Conservation (phyloP, 257 asterid species). For the Nyctanthes arbortristis region DNA sequence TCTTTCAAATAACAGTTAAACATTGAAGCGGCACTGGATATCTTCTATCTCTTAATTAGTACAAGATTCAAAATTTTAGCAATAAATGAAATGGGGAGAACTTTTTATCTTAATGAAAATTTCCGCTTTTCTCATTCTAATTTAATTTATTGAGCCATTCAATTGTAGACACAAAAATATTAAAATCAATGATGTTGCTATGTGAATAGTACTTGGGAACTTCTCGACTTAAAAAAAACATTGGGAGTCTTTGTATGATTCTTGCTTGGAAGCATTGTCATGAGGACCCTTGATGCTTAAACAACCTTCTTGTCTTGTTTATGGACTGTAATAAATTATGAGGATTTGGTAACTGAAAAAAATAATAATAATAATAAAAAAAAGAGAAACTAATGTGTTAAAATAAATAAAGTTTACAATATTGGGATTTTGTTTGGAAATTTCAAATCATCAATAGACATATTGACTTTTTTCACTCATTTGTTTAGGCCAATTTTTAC, state of each 20-base stretch:
- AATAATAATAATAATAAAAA: too few relatives aligned
- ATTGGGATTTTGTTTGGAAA: neutral
- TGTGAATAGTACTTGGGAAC: neutral
- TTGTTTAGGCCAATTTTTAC: neutral
- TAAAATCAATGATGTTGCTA: neutral
- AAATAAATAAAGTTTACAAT: too few relatives aligned
- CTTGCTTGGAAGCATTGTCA: constrained; percentile 18
- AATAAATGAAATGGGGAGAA: too few relatives aligned
- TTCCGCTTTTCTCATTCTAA: neutral
- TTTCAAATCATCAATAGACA: neutral
- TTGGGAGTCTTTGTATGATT: neutral
- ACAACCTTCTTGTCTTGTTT: constrained; percentile 7
- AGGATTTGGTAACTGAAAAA: neutral
- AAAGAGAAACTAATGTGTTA: too few relatives aligned
- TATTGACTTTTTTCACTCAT: neutral
- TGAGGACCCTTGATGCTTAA: constrained; percentile 13
- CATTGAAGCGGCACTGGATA: too few relatives aligned
- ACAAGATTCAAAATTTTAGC: too few relatives aligned
- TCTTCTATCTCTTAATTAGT: too few relatives aligned
- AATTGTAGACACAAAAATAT: too few relatives aligned
- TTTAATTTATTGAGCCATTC: neutral
- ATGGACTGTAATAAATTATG: constrained; percentile 9
- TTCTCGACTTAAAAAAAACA: neutral
- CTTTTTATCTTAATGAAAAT: neutral
- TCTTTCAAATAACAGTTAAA: too few relatives aligned